Conservation (phyloP, 164 flowering plant genomes). For the Stephania cephalantha region DNA sequence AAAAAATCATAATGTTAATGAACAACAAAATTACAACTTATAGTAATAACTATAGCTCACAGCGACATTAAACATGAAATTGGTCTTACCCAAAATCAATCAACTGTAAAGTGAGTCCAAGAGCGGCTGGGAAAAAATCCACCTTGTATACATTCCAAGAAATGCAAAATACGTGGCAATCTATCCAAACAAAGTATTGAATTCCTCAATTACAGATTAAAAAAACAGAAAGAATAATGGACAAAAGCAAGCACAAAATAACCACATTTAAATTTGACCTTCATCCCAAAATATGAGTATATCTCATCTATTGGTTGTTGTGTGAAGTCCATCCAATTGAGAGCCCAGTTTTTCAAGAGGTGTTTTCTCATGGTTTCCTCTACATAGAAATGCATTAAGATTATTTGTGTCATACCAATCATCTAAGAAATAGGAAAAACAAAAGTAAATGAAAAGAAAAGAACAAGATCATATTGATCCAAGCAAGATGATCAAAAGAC, state of each 20-base stretch:
- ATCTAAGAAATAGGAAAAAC: background rate
- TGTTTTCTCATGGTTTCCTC: slow-evolving; percentile 75
- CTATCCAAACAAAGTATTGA: slow-evolving; percentile 27
- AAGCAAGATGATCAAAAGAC: slow-evolving; percentile 5
- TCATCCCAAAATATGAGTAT: slow-evolving; percentile 74
- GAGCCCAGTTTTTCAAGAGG: slow-evolving; percentile 78
- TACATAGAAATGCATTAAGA: slow-evolving; percentile 18
- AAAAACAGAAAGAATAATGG: background rate
- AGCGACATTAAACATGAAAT: background rate
- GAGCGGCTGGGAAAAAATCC: slow-evolving; percentile 82
- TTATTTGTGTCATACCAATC: slow-evolving; percentile 12
- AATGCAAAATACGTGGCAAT: slow-evolving; percentile 86
- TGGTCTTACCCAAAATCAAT: slow-evolving; percentile 68
- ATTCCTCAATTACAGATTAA: background rate
- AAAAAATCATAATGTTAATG: slow-evolving; percentile 3
- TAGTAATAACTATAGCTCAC: background rate
- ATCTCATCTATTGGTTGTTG: slow-evolving; percentile 87
- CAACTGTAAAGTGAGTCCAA: slow-evolving; percentile 58
- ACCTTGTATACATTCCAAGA: slow-evolving; percentile 87
- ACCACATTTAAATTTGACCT: slow-evolving; percentile 36
- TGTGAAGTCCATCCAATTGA: slow-evolving; percentile 71
- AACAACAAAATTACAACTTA: too few relatives aligned
- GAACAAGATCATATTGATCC: slow-evolving; percentile 8
- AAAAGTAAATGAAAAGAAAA: background rate
- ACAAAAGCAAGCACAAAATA: slow-evolving; percentile 5